These are phyloP conservation scores for Eutypella sp. DNA, from an alignment of 2,329 filamentous ascomycete species.

Conservation along the genomic window DNA sequence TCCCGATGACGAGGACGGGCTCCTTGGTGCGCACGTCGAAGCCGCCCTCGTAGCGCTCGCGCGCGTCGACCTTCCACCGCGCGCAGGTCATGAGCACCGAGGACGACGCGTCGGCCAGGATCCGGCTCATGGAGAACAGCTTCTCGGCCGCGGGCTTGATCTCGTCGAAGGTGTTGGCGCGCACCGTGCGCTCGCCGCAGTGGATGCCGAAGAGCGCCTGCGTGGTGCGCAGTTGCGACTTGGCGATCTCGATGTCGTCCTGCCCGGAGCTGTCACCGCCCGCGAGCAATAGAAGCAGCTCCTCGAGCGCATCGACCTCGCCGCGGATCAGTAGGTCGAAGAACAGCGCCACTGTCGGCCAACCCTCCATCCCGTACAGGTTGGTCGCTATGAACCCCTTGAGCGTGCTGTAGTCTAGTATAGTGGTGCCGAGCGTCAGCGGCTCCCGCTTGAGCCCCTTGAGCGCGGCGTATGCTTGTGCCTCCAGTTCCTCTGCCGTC, in stretches of 20 bases:
- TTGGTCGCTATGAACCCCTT: conserved; percentile 11
- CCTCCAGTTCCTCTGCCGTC: conserved; percentile 34
- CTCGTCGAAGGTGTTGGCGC: conserved; percentile 1
- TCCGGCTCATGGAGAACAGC: conserved; percentile 9
- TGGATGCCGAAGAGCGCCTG: conserved; percentile 11
- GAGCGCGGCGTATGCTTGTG: conserved; percentile 29
- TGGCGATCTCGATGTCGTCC: background rate
- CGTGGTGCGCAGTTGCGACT: background rate
- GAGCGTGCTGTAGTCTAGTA: conserved; percentile 21
- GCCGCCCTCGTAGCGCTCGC: conserved; percentile 17
- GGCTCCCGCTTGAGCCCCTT: conserved; percentile 24
- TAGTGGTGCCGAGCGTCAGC: conserved; percentile 12
- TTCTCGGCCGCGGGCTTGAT: conserved; percentile 5
- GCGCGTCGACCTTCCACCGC: conserved; percentile 22
- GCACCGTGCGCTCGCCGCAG: conserved; percentile 12
- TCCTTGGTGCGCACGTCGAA: conserved; percentile 19
- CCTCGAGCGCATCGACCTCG: conserved; percentile 1
- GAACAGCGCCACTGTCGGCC: conserved; percentile 9
- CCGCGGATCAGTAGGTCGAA: conserved; percentile 9
- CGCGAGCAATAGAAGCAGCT: background rate
- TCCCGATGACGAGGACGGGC: conserved; percentile 25
- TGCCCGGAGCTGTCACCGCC: background rate
- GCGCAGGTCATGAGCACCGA: conserved; percentile 17
- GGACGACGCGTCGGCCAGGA: conserved; percentile 13
- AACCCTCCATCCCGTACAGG: conserved; percentile 17